These are phyloP conservation scores for Cyathus striatus DNA, from an alignment of 768 basidiomycete species.

Conservation along the genomic window DNA sequence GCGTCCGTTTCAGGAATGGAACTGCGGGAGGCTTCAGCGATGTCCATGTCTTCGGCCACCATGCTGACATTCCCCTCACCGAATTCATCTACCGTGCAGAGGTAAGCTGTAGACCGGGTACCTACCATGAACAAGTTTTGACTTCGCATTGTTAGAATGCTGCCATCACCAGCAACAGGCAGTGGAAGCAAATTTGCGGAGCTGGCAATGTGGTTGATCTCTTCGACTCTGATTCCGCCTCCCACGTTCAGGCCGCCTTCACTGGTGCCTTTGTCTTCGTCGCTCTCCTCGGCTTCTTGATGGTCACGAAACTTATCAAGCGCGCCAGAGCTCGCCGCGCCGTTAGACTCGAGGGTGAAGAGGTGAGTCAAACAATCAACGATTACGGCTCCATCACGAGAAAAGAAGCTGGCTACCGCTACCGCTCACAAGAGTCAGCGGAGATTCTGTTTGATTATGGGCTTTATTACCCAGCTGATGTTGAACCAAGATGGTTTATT, in stretches of 20 bases:
- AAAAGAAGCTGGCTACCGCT: conserved; percentile 6
- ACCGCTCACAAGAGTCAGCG: too few species aligned
- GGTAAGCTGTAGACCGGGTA: conserved; percentile 31
- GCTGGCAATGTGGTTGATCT: conserved; percentile 16
- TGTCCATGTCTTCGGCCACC: conserved; percentile 70
- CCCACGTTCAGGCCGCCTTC: conserved; percentile 24
- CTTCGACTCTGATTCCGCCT: conserved; percentile 16
- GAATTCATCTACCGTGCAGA: conserved; percentile 83
- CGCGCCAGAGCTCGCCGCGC: conserved; percentile 33
- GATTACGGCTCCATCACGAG: conserved; percentile 32
- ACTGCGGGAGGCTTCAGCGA: conserved; percentile 58
- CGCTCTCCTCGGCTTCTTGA: conserved; percentile 31
- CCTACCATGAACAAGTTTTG: not conserved
- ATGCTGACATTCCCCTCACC: conserved; percentile 73
- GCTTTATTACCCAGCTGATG: too few species aligned
- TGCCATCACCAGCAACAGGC: conserved; percentile 50
- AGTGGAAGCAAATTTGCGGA: conserved; percentile 46
- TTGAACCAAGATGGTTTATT: conserved; percentile 31
- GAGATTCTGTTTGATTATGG: too few species aligned
- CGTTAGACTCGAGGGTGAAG: conserved; percentile 39
- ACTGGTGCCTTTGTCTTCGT: conserved; percentile 31
- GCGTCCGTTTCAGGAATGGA: conserved; percentile 84
- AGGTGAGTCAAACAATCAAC: conserved; percentile 40
- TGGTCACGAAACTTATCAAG: conserved; percentile 30
- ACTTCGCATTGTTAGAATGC: conserved; percentile 28